Percentiles rank a stretch among this genome's conserved stretches.
phyloP scores from a whole-genome alignment of 2,329 filamentous ascomycete genomes.

The Apiospora arundinis region DNA sequence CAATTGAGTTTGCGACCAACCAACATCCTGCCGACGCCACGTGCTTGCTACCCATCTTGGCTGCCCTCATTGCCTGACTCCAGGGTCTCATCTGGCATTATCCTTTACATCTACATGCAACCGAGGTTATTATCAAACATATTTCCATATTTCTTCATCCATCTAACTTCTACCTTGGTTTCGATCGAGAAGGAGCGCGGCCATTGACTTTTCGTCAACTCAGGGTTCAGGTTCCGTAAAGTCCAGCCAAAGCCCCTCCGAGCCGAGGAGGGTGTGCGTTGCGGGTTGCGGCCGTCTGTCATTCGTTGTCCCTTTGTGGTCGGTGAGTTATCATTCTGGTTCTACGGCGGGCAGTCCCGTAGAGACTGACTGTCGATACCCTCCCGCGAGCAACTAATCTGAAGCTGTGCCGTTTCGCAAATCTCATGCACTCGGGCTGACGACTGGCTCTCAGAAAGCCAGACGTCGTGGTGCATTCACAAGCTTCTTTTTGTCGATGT shows the following conservation, averaged over 20 bases:
- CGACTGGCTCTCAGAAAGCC: slow-evolving; percentile 1
- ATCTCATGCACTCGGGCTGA: slow-evolving; percentile 10
- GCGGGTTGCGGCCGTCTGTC: neutral
- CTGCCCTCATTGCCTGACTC: neutral
- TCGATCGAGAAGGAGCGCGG: neutral
- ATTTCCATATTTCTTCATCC: neutral
- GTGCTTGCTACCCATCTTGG: neutral
- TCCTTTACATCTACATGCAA: neutral
- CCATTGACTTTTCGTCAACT: neutral
- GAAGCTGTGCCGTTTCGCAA: slow-evolving; percentile 1
- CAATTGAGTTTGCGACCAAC: slow-evolving; percentile 8
- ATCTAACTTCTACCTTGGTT: neutral
- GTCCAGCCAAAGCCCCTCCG: neutral
- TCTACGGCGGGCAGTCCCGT: slow-evolving; percentile 17
- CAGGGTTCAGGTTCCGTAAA: neutral
- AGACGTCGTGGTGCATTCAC: neutral
- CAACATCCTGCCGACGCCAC: neutral
- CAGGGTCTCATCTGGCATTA: neutral
- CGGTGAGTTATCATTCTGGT: slow-evolving; percentile 13
- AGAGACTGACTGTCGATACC: slow-evolving; percentile 4
- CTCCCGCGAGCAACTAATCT: slow-evolving; percentile 11
- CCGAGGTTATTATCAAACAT: neutral
- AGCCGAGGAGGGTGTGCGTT: neutral
- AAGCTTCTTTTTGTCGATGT: slow-evolving; percentile 16
- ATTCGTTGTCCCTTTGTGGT: slow-evolving; percentile 11